Conservation (phyloP, 2,329 filamentous ascomycete genomes). For the Furcasterigmium furcatum region DNA sequence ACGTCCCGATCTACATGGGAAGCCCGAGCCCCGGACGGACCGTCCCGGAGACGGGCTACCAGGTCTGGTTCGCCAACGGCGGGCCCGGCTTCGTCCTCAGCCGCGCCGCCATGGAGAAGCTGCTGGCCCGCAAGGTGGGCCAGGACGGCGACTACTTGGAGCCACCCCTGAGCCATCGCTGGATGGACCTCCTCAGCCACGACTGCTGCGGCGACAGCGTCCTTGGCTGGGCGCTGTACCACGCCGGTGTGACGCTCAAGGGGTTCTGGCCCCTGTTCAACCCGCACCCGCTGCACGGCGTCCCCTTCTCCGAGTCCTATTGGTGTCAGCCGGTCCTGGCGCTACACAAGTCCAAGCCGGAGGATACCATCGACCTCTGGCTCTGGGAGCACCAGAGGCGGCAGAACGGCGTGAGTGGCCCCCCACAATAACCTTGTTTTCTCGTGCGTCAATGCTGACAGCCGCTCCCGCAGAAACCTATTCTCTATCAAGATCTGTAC, state of each 20-base stretch:
- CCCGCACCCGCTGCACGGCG: slow-evolving; percentile 44
- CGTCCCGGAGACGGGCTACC: slow-evolving; percentile 22
- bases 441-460: background rate
- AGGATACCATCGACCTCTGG: slow-evolving; percentile 46
- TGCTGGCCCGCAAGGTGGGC: slow-evolving; percentile 26
- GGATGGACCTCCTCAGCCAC: slow-evolving; percentile 33
- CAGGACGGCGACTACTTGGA: slow-evolving; percentile 33
- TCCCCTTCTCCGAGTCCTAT: slow-evolving; percentile 41
- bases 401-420: slow-evolving; percentile 23
- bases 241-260: slow-evolving; percentile 38
- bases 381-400: slow-evolving; percentile 35
- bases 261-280: slow-evolving; percentile 48
- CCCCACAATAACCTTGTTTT: too few relatives aligned
- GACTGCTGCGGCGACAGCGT: slow-evolving; percentile 54
- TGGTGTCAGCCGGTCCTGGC: slow-evolving; percentile 50
- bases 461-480: slow-evolving; percentile 21
- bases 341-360: slow-evolving; percentile 42
- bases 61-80: slow-evolving; percentile 45
- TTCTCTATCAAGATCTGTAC: slow-evolving; percentile 33
- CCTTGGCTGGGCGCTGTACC: slow-evolving; percentile 41
- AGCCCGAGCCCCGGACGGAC: slow-evolving; percentile 38
- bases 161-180: slow-evolving; percentile 31
- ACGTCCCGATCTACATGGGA: slow-evolving; percentile 42
- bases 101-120: slow-evolving; percentile 37
- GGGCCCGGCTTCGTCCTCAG: slow-evolving; percentile 45